These are phyloP conservation scores for Coix lacrymajobi DNA, from an alignment of 176 grass and related monocot genomes.

Conservation along the genomic window DNA sequence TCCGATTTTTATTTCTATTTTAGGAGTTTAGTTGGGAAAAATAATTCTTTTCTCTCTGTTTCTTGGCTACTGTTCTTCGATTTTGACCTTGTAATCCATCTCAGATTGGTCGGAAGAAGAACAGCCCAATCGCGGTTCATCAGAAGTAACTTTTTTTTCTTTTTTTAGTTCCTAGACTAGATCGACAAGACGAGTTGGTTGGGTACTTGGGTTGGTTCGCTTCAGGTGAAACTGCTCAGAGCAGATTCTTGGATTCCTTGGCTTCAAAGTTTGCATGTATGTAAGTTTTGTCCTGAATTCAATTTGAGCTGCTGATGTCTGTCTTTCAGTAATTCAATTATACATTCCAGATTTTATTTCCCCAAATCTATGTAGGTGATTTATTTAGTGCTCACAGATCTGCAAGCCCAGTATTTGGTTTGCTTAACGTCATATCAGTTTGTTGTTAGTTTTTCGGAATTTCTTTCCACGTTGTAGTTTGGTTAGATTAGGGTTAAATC, in stretches of 20 bases:
- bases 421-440: background rate
- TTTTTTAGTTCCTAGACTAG: background rate
- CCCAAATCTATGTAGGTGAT: background rate
- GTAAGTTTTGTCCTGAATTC: background rate
- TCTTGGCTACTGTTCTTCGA: background rate
- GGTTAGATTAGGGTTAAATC: background rate
- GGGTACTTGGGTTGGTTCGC: conserved; percentile 1
- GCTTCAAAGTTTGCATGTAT: background rate
- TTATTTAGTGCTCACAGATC: conserved; percentile 10
- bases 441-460: background rate
- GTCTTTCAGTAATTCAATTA: background rate
- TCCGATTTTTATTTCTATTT: conserved; percentile 22
- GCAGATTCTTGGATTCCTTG: background rate
- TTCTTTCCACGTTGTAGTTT: background rate
- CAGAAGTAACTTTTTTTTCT: background rate
- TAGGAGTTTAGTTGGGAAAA: conserved; percentile 1
- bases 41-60: background rate
- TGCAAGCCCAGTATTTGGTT: background rate
- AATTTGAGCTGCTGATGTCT: conserved; percentile 5
- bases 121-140: background rate
- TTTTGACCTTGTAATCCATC: background rate
- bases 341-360: conserved; percentile 9
- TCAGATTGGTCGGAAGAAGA: background rate
- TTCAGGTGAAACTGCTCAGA: conserved; percentile 12
- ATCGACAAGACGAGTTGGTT: background rate